Percentiles rank a stretch among this genome's conserved stretches.
These are phyloP conservation scores for Podospora sp. DNA, from an alignment of 495 filamentous ascomycete species.

Conservation along the genomic window DNA sequence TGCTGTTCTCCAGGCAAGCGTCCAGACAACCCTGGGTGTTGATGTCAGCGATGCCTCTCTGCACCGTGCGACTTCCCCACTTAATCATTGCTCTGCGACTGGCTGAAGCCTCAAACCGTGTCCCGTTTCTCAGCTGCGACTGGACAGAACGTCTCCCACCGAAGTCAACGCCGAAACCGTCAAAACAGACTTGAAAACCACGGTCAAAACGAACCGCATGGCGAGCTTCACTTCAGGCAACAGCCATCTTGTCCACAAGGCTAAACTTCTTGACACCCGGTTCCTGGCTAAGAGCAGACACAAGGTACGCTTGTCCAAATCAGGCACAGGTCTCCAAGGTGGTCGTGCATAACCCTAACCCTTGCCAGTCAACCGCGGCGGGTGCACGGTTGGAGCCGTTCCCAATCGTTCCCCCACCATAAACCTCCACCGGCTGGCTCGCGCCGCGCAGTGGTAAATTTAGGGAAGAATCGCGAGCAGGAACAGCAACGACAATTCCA, in stretches of 20 bases:
- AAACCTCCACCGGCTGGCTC: not conserved
- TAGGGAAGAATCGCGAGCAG: slow-evolving; percentile 24
- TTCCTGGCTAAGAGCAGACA: too few relatives aligned
- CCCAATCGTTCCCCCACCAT: slow-evolving; percentile 11
- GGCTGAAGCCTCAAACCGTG: slow-evolving; percentile 23
- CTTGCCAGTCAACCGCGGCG: not conserved
- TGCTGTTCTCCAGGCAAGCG: too few relatives aligned
- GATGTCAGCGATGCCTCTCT: too few relatives aligned
- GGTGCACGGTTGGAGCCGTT: not conserved
- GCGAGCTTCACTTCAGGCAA: too few relatives aligned
- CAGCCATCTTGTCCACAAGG: not conserved
- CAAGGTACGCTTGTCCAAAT: too few relatives aligned
- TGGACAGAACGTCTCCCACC: slow-evolving; percentile 7
- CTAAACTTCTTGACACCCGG: too few relatives aligned
- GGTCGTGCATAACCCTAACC: slow-evolving; percentile 8
- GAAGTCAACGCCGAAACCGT: not conserved
- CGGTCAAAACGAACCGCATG: too few relatives aligned
- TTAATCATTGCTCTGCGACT: slow-evolving; percentile 7
- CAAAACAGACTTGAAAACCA: too few relatives aligned
- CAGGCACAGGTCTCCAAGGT: too few relatives aligned
- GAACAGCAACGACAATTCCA: slow-evolving; percentile 3
- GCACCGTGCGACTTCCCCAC: not conserved
- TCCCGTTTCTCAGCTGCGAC: slow-evolving; percentile 8
- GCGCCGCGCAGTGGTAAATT: slow-evolving; percentile 22
- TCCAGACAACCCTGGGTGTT: too few relatives aligned